Conservation (phyloP, 1,139 yeast species). For the Saccharomyces hybrid region DNA sequence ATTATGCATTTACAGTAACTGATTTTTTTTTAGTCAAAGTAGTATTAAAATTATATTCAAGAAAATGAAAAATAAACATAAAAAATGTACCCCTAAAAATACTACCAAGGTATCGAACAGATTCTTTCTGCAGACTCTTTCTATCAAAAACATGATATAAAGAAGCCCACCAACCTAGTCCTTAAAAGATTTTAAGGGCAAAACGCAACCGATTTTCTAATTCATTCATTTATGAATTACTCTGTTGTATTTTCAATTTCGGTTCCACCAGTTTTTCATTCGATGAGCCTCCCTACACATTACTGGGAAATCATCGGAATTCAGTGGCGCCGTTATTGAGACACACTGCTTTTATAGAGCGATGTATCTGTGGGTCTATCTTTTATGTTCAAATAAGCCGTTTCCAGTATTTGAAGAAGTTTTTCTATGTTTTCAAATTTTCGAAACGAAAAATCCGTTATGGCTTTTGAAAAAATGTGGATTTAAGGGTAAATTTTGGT, state of each 20-base stretch:
- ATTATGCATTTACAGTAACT: no score
- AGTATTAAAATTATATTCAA: no score
- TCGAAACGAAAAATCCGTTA: neutral
- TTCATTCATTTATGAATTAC: neutral
- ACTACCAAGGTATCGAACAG: slow-evolving; percentile 1
- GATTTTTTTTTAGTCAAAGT: no score
- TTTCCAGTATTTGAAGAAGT: no score
- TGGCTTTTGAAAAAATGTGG: neutral
- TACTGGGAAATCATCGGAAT: neutral
- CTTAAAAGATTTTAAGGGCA: neutral
- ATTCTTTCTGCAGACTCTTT: neutral
- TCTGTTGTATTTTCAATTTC: neutral
- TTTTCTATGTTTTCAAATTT: neutral
- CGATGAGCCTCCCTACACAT: neutral
- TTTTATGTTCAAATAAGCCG: neutral
- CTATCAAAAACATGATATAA: neutral
- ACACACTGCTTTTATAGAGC: neutral
- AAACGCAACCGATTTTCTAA: neutral
- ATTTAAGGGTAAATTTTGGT: no score
- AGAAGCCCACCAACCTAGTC: neutral
- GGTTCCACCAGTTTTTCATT: neutral
- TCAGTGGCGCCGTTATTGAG: neutral
- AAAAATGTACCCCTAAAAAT: neutral
- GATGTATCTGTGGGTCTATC: neutral
- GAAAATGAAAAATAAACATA: neutral